Percentiles rank a stretch among this genome's conserved stretches.
phyloP scores from a whole-genome alignment of 345 rosid genomes.

The Pelargonium nanum region DNA sequence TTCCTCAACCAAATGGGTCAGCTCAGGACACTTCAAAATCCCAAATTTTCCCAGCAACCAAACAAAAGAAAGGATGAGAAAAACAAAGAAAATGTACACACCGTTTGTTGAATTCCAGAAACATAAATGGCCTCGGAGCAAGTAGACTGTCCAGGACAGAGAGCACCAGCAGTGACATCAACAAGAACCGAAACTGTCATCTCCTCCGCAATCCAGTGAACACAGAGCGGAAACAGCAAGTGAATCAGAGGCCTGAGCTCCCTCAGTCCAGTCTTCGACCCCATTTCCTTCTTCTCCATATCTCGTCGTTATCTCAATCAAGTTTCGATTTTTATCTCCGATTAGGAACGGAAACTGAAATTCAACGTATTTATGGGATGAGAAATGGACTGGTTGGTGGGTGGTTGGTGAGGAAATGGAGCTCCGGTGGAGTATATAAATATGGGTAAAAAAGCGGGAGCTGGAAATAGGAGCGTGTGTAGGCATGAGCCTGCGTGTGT shows the following conservation, averaged over 20 bases:
- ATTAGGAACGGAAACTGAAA: not conserved
- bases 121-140: conserved; percentile 44
- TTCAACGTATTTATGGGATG: not conserved
- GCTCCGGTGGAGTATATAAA: not conserved
- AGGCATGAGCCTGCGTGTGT: conserved; percentile 15
- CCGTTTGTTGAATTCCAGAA: conserved; percentile 48
- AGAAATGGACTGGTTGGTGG: conserved; percentile 1
- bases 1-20: too few species aligned
- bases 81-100: conserved; percentile 1
- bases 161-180: conserved; percentile 37
- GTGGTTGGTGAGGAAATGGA: not conserved
- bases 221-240: conserved; percentile 34
- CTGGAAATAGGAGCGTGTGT: conserved; percentile 1
- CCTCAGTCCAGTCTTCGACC: conserved; percentile 14
- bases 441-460: not conserved
- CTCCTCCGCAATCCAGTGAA: conserved; percentile 48
- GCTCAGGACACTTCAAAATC: too few species aligned
- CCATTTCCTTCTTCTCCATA: conserved; percentile 4
- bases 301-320: not conserved
- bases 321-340: not conserved
- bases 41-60: too few species aligned
- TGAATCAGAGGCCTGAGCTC: conserved; percentile 36
- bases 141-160: conserved; percentile 38
- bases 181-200: conserved; percentile 59
- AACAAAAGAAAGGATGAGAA: not conserved